phyloP scores from a whole-genome alignment of 306 rosid species.

The Cyclanthera cordifolia region DNA sequence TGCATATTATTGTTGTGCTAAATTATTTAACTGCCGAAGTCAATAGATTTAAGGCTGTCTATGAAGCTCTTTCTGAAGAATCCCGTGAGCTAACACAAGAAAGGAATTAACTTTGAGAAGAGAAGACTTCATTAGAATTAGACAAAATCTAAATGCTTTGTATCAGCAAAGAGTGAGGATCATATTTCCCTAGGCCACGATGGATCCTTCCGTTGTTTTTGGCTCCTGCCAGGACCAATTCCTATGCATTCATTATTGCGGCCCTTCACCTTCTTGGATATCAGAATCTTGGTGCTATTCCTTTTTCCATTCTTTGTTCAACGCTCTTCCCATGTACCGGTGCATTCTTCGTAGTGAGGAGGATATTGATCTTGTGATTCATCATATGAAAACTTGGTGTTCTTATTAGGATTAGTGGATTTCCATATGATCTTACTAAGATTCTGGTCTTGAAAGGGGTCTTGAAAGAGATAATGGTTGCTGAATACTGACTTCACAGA shows the following conservation, averaged over 20 bases:
- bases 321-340: neutral
- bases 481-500: neutral
- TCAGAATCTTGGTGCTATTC: conserved; percentile 15
- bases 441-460: neutral
- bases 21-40: conserved; percentile 46
- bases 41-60: conserved; percentile 45
- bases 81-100: conserved; percentile 66
- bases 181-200: conserved; percentile 60
- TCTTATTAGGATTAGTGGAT: neutral
- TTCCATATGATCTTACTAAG: neutral
- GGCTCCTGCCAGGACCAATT: conserved; percentile 47
- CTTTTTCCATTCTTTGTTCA: conserved; percentile 46
- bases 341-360: neutral
- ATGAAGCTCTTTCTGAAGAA: conserved; percentile 52
- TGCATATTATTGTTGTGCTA: conserved; percentile 51
- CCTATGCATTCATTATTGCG: conserved; percentile 56
- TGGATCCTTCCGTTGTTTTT: conserved; percentile 56
- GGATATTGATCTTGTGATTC: neutral
- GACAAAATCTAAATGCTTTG: conserved; percentile 58
- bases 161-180: conserved; percentile 61
- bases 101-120: conserved; percentile 77
- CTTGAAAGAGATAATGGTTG: neutral
- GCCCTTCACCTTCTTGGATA: conserved; percentile 50
- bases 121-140: conserved; percentile 52
- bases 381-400: neutral